phyloP scores from a whole-genome alignment of 2,329 filamentous ascomycete genomes.

The Venturia pyrina region DNA sequence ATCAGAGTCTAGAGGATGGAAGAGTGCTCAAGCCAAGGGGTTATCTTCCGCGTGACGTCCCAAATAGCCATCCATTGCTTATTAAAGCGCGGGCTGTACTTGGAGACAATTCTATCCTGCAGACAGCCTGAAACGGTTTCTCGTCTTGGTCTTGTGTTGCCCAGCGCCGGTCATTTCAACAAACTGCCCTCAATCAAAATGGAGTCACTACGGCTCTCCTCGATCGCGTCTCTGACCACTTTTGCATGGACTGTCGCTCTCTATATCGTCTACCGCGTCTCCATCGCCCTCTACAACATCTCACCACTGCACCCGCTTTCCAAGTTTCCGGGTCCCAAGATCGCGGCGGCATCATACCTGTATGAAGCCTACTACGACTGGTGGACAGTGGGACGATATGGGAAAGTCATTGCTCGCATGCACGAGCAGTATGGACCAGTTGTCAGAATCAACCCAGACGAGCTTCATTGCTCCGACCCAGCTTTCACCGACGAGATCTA shows the following conservation, averaged over 20 bases:
- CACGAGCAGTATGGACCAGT: constrained; percentile 15
- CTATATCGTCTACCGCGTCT: not conserved
- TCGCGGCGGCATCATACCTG: constrained; percentile 10
- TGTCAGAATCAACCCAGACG: constrained; percentile 17
- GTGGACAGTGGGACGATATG: constrained; percentile 1
- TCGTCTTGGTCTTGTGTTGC: not conserved
- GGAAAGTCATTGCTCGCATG: constrained; percentile 5
- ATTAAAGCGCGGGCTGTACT: not conserved
- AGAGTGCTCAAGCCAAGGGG: not conserved
- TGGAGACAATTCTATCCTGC: not conserved
- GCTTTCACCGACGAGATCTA: constrained; percentile 15
- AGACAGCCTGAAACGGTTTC: not conserved
- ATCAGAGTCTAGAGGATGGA: not conserved
- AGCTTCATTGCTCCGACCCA: constrained; percentile 20
- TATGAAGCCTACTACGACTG: constrained; percentile 14
- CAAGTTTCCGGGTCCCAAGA: constrained; percentile 12
- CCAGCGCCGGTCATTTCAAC: not conserved
- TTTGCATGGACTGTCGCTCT: not conserved
- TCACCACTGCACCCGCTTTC: constrained; percentile 10
- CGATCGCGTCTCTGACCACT: not conserved
- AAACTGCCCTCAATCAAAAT: not conserved
- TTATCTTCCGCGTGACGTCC: not conserved
- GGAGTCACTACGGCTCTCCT: not conserved
- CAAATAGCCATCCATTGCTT: not conserved
- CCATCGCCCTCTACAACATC: not conserved